Percentiles rank a stretch among this genome's conserved stretches.
phyloP scores from a whole-genome alignment of 2,329 filamentous ascomycete species.

The Gnomoniopsis smithogilvyi region DNA sequence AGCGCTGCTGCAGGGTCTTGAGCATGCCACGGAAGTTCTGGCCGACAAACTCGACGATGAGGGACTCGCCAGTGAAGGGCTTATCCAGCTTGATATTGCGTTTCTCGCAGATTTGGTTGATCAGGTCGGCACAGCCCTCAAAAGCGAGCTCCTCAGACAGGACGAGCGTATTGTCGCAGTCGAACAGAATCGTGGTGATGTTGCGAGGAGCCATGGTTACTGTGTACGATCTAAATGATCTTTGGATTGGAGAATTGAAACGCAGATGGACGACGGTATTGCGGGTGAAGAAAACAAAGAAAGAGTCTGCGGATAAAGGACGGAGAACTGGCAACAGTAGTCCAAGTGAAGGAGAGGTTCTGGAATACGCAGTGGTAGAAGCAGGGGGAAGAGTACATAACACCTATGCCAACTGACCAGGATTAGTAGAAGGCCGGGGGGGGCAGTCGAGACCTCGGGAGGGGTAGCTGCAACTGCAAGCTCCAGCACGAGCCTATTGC shows the following conservation, averaged over 20 bases:
- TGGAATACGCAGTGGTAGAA: too few species aligned
- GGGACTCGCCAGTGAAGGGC: conserved; percentile 73
- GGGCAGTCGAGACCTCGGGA: too few species aligned
- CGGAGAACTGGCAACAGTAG: too few species aligned
- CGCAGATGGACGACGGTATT: not conserved
- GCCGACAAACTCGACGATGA: conserved; percentile 85
- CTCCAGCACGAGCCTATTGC: too few species aligned
- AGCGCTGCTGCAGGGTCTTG: conserved; percentile 68
- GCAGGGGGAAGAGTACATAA: too few species aligned
- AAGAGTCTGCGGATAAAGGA: too few species aligned
- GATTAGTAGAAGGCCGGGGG: too few species aligned
- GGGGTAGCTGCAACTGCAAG: too few species aligned
- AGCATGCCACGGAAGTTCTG: conserved; percentile 96
- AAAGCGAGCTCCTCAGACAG: conserved; percentile 89
- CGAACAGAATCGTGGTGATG: conserved; percentile 72
- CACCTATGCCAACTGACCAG: too few species aligned
- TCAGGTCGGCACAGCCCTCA: conserved; percentile 83
- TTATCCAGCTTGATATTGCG: conserved; percentile 47
- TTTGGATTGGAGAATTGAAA: too few species aligned
- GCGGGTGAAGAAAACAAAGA: too few species aligned
- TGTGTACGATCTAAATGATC: conserved; percentile 1
- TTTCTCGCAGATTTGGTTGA: conserved; percentile 78
- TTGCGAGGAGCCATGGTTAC: conserved; percentile 26
- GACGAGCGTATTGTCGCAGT: conserved; percentile 89
- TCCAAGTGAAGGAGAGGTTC: too few species aligned